Conservation (phyloP, 495 filamentous ascomycete species). For the Daldinia grandis region DNA sequence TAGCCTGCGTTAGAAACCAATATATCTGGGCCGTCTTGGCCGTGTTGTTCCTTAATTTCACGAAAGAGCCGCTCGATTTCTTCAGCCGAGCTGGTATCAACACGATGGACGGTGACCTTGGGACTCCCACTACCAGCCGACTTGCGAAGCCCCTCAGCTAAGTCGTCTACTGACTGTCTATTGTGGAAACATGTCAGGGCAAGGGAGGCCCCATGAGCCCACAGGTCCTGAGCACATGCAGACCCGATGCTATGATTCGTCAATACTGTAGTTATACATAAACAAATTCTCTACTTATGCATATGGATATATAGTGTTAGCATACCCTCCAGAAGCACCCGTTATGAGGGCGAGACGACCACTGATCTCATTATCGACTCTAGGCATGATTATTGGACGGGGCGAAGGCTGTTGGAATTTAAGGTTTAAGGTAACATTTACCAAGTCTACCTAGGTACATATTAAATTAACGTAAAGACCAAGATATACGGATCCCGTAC, state of each 20-base stretch:
- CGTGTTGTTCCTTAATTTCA: slow-evolving; percentile 61
- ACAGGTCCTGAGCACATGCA: slow-evolving; percentile 66
- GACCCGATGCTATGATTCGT: slow-evolving; percentile 63
- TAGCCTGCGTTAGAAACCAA: slow-evolving; percentile 61
- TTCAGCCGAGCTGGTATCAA: slow-evolving; percentile 62
- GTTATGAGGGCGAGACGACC: slow-evolving; percentile 71
- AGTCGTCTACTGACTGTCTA: slow-evolving; percentile 52
- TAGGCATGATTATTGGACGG: slow-evolving; percentile 30
- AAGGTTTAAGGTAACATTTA: not conserved
- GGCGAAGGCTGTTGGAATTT: not conserved
- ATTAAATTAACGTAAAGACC: slow-evolving; percentile 1
- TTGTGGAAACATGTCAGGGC: slow-evolving; percentile 70
- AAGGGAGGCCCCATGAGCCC: slow-evolving; percentile 61
- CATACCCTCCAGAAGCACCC: slow-evolving; percentile 71
- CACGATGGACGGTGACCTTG: slow-evolving; percentile 63
- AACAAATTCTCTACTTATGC: not conserved
- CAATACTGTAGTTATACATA: slow-evolving; percentile 17
- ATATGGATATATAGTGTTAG: not conserved
- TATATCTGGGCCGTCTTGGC: slow-evolving; percentile 65
- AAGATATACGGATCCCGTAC: not conserved
- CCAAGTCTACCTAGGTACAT: not conserved
- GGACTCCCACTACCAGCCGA: slow-evolving; percentile 42
- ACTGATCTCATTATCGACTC: slow-evolving; percentile 59
- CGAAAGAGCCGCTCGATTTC: slow-evolving; percentile 62
- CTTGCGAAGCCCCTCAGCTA: slow-evolving; percentile 51